These are phyloP conservation scores for Amylocarpus encephaloides DNA, from an alignment of 2,329 filamentous ascomycete genomes.

Conservation along the genomic window DNA sequence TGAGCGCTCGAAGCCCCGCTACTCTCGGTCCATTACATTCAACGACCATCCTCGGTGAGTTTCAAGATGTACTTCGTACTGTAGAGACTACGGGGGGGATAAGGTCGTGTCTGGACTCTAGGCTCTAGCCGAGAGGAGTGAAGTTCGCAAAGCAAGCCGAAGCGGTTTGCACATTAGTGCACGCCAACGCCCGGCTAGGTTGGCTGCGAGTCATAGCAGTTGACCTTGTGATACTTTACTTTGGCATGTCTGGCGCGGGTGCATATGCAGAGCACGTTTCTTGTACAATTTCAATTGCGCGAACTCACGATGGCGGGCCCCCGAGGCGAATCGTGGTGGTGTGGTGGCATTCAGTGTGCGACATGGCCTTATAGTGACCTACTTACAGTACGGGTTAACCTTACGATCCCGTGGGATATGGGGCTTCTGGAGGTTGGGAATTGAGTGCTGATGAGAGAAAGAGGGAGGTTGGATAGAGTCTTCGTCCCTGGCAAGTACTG, in stretches of 20 bases:
- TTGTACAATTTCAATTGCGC: not conserved
- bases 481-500: too few species aligned
- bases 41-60: not conserved
- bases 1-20: too few species aligned
- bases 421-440: too few species aligned
- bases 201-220: not conserved
- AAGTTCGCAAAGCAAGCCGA: not conserved
- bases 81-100: not conserved
- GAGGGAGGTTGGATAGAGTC: not conserved
- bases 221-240: not conserved
- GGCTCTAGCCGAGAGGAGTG: not conserved
- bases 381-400: too few species aligned
- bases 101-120: not conserved
- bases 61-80: not conserved
- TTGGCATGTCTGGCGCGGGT: not conserved
- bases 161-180: not conserved
- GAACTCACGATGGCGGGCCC: not conserved
- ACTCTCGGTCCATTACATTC: not conserved
- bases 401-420: too few species aligned
- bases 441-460: too few species aligned
- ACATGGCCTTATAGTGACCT: too few species aligned
- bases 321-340: not conserved
- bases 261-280: constrained; percentile 1
- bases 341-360: not conserved
- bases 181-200: not conserved